Percentiles rank a stretch among this genome's conserved stretches.
These are phyloP conservation scores for Emergomyces orientalis DNA, from an alignment of 2,329 filamentous ascomycete genomes.

Conservation along the genomic window DNA sequence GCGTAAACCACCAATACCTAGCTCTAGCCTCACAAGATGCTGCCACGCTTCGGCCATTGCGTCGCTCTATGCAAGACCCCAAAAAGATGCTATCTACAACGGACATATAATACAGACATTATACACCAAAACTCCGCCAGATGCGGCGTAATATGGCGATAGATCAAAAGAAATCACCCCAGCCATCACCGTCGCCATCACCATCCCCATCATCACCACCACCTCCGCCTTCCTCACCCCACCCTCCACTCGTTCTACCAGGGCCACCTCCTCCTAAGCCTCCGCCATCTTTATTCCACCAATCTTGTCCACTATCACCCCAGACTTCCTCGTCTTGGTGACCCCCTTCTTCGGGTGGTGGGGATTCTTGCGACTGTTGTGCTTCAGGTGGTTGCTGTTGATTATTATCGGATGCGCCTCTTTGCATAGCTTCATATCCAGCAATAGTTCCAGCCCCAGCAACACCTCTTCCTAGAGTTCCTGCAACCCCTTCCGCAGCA, in stretches of 20 bases:
- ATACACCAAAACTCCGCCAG: neutral
- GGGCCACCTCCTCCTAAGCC: constrained; percentile 17
- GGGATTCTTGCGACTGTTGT: constrained; percentile 5
- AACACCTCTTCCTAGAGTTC: constrained; percentile 36
- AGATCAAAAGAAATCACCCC: neutral
- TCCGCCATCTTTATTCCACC: constrained; percentile 23
- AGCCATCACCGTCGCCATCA: constrained; percentile 14
- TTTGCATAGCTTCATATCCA: constrained; percentile 54
- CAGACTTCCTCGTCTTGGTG: constrained; percentile 26
- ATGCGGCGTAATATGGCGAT: neutral
- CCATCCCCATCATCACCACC: constrained; percentile 18
- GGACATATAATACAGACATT: neutral
- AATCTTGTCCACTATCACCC: constrained; percentile 21
- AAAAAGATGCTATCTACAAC: neutral
- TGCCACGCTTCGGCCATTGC: too few species aligned
- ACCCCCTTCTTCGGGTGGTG: constrained; percentile 3
- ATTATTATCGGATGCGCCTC: constrained; percentile 25
- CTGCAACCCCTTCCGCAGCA: constrained; percentile 35
- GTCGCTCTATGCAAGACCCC: neutral
- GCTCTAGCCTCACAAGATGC: too few species aligned
- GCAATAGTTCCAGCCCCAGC: constrained; percentile 51
- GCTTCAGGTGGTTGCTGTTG: constrained; percentile 10
- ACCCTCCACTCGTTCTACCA: constrained; percentile 20
- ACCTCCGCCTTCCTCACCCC: constrained; percentile 24
- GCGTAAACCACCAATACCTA: too few species aligned